A percentile compares a stretch with the other conserved stretches of the same genome.
phyloP scores from a whole-genome alignment of 805 yeast species.

The Metschnikowia sp. region DNA sequence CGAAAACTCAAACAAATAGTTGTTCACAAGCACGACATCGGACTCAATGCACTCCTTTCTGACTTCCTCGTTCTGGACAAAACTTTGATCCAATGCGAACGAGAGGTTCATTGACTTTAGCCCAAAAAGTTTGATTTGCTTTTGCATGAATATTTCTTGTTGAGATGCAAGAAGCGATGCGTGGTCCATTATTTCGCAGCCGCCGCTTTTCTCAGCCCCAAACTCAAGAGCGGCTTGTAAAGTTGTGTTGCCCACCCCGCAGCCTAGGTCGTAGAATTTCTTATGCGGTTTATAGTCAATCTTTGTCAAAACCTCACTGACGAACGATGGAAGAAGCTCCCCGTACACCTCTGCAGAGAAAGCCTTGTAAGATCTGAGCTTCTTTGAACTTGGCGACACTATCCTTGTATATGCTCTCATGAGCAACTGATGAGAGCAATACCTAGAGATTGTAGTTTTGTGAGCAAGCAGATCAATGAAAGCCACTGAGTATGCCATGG shows the following conservation, averaged over 20 bases:
- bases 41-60: slow-evolving; percentile 52
- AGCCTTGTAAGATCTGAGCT: slow-evolving; percentile 70
- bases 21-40: slow-evolving; percentile 75
- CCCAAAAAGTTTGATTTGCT: slow-evolving; percentile 63
- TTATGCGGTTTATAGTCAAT: slow-evolving; percentile 52
- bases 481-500: slow-evolving; percentile 16
- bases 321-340: slow-evolving; percentile 76
- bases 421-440: slow-evolving; percentile 55
- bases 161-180: slow-evolving; percentile 65
- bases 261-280: slow-evolving; percentile 83
- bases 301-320: slow-evolving; percentile 58
- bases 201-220: slow-evolving; percentile 74
- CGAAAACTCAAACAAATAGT: slow-evolving; percentile 76
- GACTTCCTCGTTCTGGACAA: slow-evolving; percentile 63
- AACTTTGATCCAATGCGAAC: slow-evolving; percentile 65
- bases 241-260: slow-evolving; percentile 92
- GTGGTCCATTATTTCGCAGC: slow-evolving; percentile 84
- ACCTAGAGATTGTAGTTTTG: slow-evolving; percentile 13
- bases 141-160: slow-evolving; percentile 57
- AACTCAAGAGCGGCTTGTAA: slow-evolving; percentile 85
- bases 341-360: slow-evolving; percentile 92
- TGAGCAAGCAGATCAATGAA: slow-evolving; percentile 17
- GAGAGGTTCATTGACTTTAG: slow-evolving; percentile 52
- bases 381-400: slow-evolving; percentile 69
- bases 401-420: slow-evolving; percentile 72